phyloP scores from a whole-genome alignment of 129 eudicot genomes.

The Chrysanthemum makinoi region DNA sequence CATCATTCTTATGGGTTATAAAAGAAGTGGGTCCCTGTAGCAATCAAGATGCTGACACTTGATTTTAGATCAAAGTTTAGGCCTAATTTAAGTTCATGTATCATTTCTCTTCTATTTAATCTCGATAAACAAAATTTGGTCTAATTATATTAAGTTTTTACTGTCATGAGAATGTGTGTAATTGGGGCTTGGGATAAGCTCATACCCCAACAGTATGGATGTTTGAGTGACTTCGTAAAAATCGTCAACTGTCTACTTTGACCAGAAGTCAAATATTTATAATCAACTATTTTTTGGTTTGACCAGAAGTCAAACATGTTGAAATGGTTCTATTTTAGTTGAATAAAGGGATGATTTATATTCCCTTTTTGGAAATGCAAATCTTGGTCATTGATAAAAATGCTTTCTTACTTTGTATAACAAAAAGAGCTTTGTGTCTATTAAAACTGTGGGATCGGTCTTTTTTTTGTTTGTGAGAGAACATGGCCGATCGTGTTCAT shows the following conservation, averaged over 20 bases:
- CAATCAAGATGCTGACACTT: no score
- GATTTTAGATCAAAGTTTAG: no score
- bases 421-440: neutral
- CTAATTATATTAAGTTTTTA: constrained; percentile 4
- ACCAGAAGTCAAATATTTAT: constrained; percentile 33
- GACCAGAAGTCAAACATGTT: constrained; percentile 15
- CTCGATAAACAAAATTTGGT: constrained; percentile 15
- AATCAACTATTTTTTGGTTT: constrained; percentile 13
- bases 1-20: no score
- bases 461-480: no score
- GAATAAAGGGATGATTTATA: no score
- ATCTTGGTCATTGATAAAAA: neutral
- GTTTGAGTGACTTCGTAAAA: constrained; percentile 43
- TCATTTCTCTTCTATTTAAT: neutral
- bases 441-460: no score
- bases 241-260: constrained; percentile 39
- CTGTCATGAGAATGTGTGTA: constrained; percentile 38
- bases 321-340: neutral
- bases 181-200: constrained; percentile 31
- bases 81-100: no score
- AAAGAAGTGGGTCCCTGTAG: no score
- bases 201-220: constrained; percentile 44
- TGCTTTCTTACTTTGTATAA: neutral
- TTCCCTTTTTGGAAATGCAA: no score
- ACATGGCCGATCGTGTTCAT: no score